A percentile compares a stretch with the other conserved stretches of the same genome.
phyloP scores from a whole-genome alignment of 768 basidiomycete genomes.

The Rhodosporidiobolus sp. region DNA sequence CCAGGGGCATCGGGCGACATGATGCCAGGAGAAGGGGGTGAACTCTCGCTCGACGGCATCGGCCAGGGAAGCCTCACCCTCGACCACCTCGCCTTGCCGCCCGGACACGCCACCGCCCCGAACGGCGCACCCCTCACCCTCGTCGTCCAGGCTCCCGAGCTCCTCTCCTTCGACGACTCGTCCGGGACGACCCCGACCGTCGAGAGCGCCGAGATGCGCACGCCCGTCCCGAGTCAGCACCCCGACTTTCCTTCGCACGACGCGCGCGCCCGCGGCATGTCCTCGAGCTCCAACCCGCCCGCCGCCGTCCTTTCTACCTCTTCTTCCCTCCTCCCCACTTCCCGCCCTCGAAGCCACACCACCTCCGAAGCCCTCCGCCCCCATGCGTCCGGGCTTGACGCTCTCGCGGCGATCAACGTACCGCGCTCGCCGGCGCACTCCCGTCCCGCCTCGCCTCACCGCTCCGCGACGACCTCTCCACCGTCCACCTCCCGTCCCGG shows the following conservation, averaged over 20 bases:
- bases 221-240: constrained; percentile 6
- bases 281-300: background rate
- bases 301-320: constrained; percentile 1
- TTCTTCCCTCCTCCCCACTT: background rate
- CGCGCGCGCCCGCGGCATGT: background rate
- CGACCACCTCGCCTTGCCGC: constrained; percentile 24
- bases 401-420: constrained; percentile 31
- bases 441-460: background rate
- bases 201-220: constrained; percentile 10
- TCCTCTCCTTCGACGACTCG: background rate
- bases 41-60: background rate
- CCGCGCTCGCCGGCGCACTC: background rate
- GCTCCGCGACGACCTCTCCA: constrained; percentile 6
- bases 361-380: constrained; percentile 15
- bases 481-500: constrained; percentile 14
- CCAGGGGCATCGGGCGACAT: too few species aligned
- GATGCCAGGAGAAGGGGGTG: too few species aligned
- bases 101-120: background rate
- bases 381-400: constrained; percentile 32
- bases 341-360: background rate
- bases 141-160: constrained; percentile 38
- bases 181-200: background rate
- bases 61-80: constrained; percentile 31
- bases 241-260: background rate
- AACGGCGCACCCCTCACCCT: constrained; percentile 2